Conservation (phyloP, 164 flowering plant species). For the Chimonanthus praecox region DNA sequence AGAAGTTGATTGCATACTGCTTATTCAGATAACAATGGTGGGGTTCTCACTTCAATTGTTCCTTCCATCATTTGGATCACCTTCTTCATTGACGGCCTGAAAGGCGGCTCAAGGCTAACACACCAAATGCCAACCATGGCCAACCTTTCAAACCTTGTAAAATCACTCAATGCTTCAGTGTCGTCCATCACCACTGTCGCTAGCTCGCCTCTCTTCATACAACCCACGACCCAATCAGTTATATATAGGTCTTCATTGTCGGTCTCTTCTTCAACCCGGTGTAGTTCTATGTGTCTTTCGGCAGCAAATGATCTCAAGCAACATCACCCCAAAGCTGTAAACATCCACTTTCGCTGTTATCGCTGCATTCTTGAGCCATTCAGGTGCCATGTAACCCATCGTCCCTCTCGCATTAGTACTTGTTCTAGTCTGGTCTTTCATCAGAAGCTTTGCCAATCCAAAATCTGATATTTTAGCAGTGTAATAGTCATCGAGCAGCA, state of each 20-base stretch:
- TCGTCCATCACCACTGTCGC: constrained; percentile 12
- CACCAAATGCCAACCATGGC: constrained; percentile 42
- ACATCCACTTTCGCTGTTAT: constrained; percentile 22
- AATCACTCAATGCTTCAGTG: constrained; percentile 10
- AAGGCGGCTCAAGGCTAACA: constrained; percentile 33
- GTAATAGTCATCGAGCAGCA: constrained; percentile 14
- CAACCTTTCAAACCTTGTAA: constrained; percentile 22
- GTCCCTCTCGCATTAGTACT: constrained; percentile 19
- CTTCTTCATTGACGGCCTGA: constrained; percentile 39
- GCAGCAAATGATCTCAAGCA: constrained; percentile 26
- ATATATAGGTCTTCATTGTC: constrained; percentile 8
- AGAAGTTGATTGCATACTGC: neutral
- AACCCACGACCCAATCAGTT: constrained; percentile 17
- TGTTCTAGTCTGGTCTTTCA: constrained; percentile 14
- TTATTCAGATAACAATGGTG: constrained; percentile 10
- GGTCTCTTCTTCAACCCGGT: constrained; percentile 2
- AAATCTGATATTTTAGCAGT: constrained; percentile 31
- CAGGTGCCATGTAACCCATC: constrained; percentile 19
- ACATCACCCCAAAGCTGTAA: constrained; percentile 23
- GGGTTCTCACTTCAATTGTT: constrained; percentile 21
- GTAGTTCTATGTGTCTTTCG: constrained; percentile 13
- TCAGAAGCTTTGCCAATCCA: constrained; percentile 27
- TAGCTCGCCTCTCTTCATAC: constrained; percentile 10
- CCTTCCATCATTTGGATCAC: constrained; percentile 45
- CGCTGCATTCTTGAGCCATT: constrained; percentile 22